Evolutionary conservation across 2,329 filamentous ascomycete genomes (phyloP), one percentile per base, ranked within the genome.

Genomic region (Pseudogymnoascus sp.): DNA sequence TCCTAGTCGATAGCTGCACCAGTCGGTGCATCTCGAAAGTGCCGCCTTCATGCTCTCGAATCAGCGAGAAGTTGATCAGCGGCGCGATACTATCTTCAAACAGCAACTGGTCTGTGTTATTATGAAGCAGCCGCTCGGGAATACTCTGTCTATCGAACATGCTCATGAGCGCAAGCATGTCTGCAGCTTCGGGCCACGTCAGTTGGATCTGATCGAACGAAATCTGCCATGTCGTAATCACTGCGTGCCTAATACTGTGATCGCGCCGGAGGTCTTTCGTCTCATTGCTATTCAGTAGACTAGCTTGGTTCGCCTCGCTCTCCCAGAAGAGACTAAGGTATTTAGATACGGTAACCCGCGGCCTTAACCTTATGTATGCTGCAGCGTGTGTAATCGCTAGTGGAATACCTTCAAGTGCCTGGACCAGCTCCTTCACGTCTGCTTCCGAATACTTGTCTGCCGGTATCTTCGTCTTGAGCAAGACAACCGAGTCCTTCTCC

Each of bases 161-260:
- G n/a, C n/a, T n/a, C n/a, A n/a, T n/a, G n/a, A n/a, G n/a, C n/a
- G n/a, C n/a, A n/a, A n/a, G n/a, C n/a, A 53, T 17, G 6, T 53
- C 7, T 23, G 21, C 47, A 53, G 47, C 4, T 8, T 26, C 13
- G 0, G 21, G 3, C 4, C 9, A 7, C 5, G n/a, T 26, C 11
- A 44, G 31, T 17, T 36, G 28, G 26, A 65, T 65, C 19, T 63
- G 64, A 10, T 63, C 28, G 31, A 65, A 60, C 21, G 64, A 65
- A 9, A 65, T 19, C 40, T 13, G 31, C 61, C 60, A 65, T 5
- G 64, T 36, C 21, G 44, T 47, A 19, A 21, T 19, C 35, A 47
- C 42, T 1, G 40, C 40, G 4, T 23, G 10, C 40, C 40, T 44
- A 19, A 44, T 44, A 44, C 40, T 44, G 40, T 44, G 19, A 47